Conservation (phyloP, 164 flowering plant species). For the Vitis cinerea region DNA sequence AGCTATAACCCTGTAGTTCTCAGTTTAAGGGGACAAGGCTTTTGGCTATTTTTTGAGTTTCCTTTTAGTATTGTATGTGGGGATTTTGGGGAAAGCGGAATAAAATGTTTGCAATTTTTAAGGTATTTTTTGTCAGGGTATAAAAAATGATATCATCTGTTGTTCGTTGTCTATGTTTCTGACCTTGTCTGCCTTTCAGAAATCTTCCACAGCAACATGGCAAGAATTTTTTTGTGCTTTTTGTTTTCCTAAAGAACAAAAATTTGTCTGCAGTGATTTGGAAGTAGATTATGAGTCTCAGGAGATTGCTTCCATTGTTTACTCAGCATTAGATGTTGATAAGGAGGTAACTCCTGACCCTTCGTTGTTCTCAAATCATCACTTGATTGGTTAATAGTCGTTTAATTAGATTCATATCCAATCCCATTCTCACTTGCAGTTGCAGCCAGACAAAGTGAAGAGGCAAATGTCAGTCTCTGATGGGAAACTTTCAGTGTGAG, state of each 20-base stretch:
- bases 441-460: conserved; percentile 88
- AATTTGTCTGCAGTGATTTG: conserved; percentile 54
- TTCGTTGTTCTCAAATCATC: not conserved
- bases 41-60: too few species aligned
- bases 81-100: too few species aligned
- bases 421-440: conserved; percentile 38
- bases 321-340: conserved; percentile 76
- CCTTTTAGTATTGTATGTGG: too few species aligned
- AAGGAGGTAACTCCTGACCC: conserved; percentile 56
- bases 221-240: not conserved
- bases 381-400: not conserved
- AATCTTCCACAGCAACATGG: not conserved
- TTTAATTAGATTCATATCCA: conserved; percentile 6
- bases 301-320: conserved; percentile 57
- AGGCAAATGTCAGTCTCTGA: conserved; percentile 54
- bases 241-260: not conserved
- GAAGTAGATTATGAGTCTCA: conserved; percentile 73
- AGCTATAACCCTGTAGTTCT: too few species aligned
- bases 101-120: too few species aligned
- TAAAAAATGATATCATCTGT: too few species aligned
- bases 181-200: not conserved
- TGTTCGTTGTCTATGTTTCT: too few species aligned
- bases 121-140: too few species aligned
- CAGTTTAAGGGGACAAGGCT: too few species aligned
- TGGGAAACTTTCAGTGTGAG: conserved; percentile 84